phyloP scores from a whole-genome alignment of 192 early-diverging fungal species.

The Linnemannia schmuckeri region DNA sequence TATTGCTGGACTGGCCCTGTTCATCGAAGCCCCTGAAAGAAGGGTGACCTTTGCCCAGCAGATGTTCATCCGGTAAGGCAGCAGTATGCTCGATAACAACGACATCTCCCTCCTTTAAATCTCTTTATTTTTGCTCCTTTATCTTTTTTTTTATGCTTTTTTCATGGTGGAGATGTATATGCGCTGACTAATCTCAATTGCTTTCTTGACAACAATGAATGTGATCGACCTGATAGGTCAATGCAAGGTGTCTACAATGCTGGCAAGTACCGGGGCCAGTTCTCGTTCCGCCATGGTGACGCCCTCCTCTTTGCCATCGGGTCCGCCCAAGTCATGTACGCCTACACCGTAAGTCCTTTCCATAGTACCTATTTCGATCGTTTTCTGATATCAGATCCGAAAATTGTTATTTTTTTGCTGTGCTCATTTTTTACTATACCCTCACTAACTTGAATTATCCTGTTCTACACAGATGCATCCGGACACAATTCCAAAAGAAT shows the following conservation, averaged over 20 bases:
- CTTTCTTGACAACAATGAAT: neutral
- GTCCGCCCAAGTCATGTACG: slow-evolving; percentile 69
- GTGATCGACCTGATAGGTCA: slow-evolving; percentile 35
- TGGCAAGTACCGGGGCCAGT: slow-evolving; percentile 64
- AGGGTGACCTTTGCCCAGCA: slow-evolving; percentile 70
- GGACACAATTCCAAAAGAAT: slow-evolving; percentile 68
- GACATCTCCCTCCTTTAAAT: neutral
- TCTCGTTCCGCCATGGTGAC: slow-evolving; percentile 69
- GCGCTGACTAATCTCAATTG: slow-evolving; percentile 31
- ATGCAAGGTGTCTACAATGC: slow-evolving; percentile 69
- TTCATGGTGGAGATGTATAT: slow-evolving; percentile 7
- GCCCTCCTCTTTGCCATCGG: slow-evolving; percentile 65
- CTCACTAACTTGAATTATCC: neutral
- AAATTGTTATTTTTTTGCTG: neutral
- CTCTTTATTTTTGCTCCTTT: slow-evolving; percentile 1
- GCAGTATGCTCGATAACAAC: neutral
- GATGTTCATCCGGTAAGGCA: slow-evolving; percentile 65
- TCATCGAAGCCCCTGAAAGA: slow-evolving; percentile 67
- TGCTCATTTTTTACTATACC: neutral
- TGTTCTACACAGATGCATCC: slow-evolving; percentile 65
- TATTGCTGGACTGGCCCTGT: slow-evolving; percentile 63
- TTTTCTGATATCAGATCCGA: neutral
- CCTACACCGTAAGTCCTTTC: slow-evolving; percentile 63
- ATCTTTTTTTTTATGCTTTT: neutral
- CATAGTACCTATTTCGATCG: neutral